Evolutionary conservation across 1,284 basidiomycete genomes (phyloP).

Genomic region (Sphagnurus paluster): DNA sequence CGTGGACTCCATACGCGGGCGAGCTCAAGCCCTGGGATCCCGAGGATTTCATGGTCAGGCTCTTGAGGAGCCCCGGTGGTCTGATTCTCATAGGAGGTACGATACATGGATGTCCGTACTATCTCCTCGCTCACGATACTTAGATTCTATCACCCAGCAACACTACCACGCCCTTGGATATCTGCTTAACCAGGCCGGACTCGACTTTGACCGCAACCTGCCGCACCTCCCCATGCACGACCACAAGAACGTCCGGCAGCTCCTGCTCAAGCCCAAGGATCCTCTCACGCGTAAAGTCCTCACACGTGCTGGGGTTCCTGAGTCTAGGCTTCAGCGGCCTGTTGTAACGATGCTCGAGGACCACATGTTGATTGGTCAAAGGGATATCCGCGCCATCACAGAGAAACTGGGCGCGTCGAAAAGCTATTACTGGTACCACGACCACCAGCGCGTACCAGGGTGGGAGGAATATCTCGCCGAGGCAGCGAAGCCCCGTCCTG

Average conservation of each 20-base stretch:
- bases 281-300: slow-evolving; percentile 19
- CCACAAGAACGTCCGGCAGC: slow-evolving; percentile 25
- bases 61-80: slow-evolving; percentile 27
- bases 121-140: background rate
- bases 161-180: slow-evolving; percentile 22
- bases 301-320: slow-evolving; percentile 24
- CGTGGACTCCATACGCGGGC: slow-evolving; percentile 24
- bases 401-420: slow-evolving; percentile 22
- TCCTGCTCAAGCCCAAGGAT: slow-evolving; percentile 22
- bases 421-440: slow-evolving; percentile 23
- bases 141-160: slow-evolving; percentile 26
- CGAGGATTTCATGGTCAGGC: slow-evolving; percentile 26
- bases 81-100: slow-evolving; percentile 28
- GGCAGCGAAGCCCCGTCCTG: slow-evolving; percentile 17
- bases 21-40: slow-evolving; percentile 23
- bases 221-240: slow-evolving; percentile 20
- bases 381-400: slow-evolving; percentile 26
- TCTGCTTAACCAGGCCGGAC: slow-evolving; percentile 20
- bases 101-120: slow-evolving; percentile 1
- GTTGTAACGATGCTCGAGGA: slow-evolving; percentile 27
- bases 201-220: slow-evolving; percentile 21
- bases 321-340: slow-evolving; percentile 24
- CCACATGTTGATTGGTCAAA: slow-evolving; percentile 25
- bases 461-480: slow-evolving; percentile 26
- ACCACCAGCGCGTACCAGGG: slow-evolving; percentile 24